Base-by-base conservation (phyloP, 306 rosid species). In the Malus orientalis region DNA sequence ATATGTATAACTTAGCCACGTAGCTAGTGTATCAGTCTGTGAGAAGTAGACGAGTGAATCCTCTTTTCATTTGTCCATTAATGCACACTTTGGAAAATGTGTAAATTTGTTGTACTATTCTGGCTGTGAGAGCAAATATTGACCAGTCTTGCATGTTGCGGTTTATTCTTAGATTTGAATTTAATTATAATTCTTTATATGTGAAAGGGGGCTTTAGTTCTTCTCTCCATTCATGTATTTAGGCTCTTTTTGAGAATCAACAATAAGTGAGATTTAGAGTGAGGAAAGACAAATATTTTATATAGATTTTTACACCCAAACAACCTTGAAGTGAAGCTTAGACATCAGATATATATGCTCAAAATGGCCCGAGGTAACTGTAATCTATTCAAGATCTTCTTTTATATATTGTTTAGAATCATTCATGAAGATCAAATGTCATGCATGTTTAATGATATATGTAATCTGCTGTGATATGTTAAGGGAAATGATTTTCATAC, bases 281-380 rank as follows among this genome's bases (percentile, higher is more conserved):
- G 53, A 32, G n/a, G n/a, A 27, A n/a, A 62, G 44, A 59, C 40
- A 29, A 29, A 14, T 5, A 19, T 25, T 29, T 18, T 61, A 16
- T 42, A 22, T 47, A 69, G 19, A 38, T 22, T 7, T 44, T 45
- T 40, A n/a, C 45, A 7, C 5, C 11, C 38, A 76, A 57, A 36
- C n/a, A 20, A 45, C 40, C 11, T 62, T 3, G 18, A 27, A 62
- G 67, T 23, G 65, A 62, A 62, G 8, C 40, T 6, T 7, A 60
- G 38, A 27, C 6, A 68, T 36, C 19, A 27, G 14, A 27, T 14
- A 70, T 4, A 25, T 71, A 14, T 51, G 14, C 20, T 73, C 76
- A 74, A 72, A 55, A 69, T 81, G 84, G 51, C 33, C 6, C 51
- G n/a, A 79, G 78, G 87, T 81, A 20, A 79, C 67, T 79, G 16